phyloP scores from a whole-genome alignment of 352 stramenopile genomes.

The Pythium pyrilobum region DNA sequence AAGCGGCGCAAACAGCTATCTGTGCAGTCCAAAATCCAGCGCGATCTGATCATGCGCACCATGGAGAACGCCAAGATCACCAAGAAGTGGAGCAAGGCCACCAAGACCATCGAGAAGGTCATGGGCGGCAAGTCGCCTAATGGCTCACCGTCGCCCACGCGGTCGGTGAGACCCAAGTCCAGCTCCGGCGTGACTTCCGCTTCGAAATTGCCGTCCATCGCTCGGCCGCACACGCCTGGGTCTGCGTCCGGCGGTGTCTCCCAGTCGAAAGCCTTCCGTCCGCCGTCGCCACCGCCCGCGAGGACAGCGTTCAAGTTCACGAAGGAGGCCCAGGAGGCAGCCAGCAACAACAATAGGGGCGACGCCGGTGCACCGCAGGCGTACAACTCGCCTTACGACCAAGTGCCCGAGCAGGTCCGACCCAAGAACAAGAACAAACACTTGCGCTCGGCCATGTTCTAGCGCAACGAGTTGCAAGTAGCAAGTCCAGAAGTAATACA shows the following conservation, averaged over 20 bases:
- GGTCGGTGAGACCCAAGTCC: slow-evolving; percentile 45
- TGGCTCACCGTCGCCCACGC: slow-evolving; percentile 32
- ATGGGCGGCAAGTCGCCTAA: slow-evolving; percentile 38
- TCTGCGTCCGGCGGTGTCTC: slow-evolving; percentile 17
- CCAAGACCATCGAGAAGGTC: slow-evolving; percentile 73
- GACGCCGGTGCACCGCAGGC: slow-evolving; percentile 27
- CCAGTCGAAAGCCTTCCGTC: slow-evolving; percentile 45
- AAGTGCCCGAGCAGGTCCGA: slow-evolving; percentile 36
- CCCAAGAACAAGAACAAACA: slow-evolving; percentile 34
- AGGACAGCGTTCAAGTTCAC: slow-evolving; percentile 73
- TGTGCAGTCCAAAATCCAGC: slow-evolving; percentile 84
- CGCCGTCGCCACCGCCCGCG: slow-evolving; percentile 56
- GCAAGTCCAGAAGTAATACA: background rate
- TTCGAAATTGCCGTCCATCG: slow-evolving; percentile 40
- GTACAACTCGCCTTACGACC: slow-evolving; percentile 72
- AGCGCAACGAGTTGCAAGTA: background rate
- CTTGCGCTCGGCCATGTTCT: slow-evolving; percentile 10
- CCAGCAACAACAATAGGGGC: slow-evolving; percentile 9
- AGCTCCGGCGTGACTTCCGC: slow-evolving; percentile 30
- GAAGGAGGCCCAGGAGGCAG: slow-evolving; percentile 44
- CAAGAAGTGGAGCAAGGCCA: slow-evolving; percentile 81
- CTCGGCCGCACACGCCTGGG: slow-evolving; percentile 18
- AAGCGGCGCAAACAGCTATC: slow-evolving; percentile 72
- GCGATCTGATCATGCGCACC: slow-evolving; percentile 81
- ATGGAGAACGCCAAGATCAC: slow-evolving; percentile 89